Base-by-base conservation (phyloP, 768 basidiomycete genomes). In the Naganishia friedmannii region DNA sequence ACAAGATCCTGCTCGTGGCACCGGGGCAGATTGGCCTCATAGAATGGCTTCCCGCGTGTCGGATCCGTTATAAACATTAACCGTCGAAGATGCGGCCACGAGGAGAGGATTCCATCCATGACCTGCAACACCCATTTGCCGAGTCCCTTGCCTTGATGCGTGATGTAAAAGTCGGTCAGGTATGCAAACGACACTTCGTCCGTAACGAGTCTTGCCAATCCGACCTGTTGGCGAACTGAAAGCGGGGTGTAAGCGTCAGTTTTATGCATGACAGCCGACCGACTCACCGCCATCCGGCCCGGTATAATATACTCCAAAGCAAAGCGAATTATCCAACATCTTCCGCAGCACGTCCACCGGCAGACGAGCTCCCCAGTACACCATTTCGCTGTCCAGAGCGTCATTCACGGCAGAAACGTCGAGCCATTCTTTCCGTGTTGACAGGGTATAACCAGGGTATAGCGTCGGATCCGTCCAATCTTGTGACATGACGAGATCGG, bases 101-200 rank as follows among this genome's bases (percentile, higher is more conserved):
- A 32, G 12, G 26, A 13, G 28, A 72, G 45, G 2, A 69, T 34
- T 8, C 55, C 68, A 34, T 68, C n/a, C n/a, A 72, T 65, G 37
- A 26, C 28, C 19, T 45, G 17, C 1, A 72, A 9, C 10, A 69
- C n/a, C 42, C 53, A 55, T 21, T n/a, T 23, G 1, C 48, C 67
- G 3, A 72, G 60, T 6, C 71, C 67, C 28, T 48, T 45, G 10
- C 53, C 53, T 46, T 68, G 68, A 58, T 72, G 54, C 57, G 63
- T 37, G 15, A 69, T 57, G 60, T 72, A 72, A 26, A 72, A 45
- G 53, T 72, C 71, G 5, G 71, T 72, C 7, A 72, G 60, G 53
- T 72, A 72, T 13, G 58, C 71, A 45, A 72, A 65, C 0, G 71
- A 65, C 1, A 60, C 60, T 29, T 66, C 48, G 37, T 72, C 71